phyloP scores from a whole-genome alignment of 768 basidiomycete genomes.

The Tylopilus balloui region DNA sequence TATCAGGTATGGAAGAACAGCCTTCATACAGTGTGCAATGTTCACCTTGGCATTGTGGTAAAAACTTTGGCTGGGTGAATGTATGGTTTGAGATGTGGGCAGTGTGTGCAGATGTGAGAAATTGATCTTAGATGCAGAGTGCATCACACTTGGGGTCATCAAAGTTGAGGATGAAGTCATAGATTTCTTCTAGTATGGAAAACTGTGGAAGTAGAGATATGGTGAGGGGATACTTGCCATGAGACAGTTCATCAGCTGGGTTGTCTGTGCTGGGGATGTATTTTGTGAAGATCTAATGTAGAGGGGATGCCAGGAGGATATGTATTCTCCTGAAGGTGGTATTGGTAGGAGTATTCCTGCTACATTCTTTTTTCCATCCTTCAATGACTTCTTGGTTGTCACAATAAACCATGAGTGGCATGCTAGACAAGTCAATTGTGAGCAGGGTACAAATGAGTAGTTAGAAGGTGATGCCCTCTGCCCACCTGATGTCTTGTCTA shows the following conservation, averaged over 20 bases:
- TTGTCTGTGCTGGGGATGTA: neutral
- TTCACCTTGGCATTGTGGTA: too few relatives aligned
- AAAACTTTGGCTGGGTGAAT: neutral
- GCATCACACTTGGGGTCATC: neutral
- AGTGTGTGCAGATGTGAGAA: neutral
- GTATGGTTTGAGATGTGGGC: too few relatives aligned
- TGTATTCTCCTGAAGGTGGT: slow-evolving; percentile 28
- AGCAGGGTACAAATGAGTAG: neutral
- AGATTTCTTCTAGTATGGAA: neutral
- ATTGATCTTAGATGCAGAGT: neutral
- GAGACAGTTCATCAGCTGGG: neutral
- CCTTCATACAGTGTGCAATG: too few relatives aligned
- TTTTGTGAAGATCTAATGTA: neutral
- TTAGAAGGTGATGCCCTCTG: neutral
- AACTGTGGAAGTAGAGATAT: neutral
- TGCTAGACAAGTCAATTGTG: neutral
- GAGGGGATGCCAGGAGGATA: neutral
- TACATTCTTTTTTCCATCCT: slow-evolving; percentile 32
- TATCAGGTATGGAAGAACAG: neutral
- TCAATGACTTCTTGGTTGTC: slow-evolving; percentile 35
- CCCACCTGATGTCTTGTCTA: neutral
- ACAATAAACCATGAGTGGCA: neutral
- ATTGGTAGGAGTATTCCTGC: slow-evolving; percentile 28
- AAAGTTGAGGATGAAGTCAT: neutral
- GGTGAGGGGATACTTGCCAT: neutral